Evolutionary conservation across 768 basidiomycete species (phyloP), one percentile per base, ranked within the genome.

Genomic region (Podaxis sp.): DNA sequence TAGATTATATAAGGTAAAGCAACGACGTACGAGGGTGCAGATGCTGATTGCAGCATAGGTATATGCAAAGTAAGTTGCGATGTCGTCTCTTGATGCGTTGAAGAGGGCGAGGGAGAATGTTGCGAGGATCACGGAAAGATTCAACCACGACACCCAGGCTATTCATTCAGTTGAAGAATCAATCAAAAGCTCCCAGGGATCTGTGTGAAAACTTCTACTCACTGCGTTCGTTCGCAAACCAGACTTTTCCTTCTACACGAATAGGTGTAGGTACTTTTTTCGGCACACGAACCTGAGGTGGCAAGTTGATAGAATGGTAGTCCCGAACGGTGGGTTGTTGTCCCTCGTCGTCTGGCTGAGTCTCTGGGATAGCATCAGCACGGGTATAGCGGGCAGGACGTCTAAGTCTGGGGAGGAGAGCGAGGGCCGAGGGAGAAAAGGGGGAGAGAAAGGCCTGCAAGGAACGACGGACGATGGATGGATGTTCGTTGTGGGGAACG

Each of bases 161-260:
- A 57, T 17, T 20, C 15, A 44, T 5, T 13, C 57, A 53, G 41
- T 46, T 3, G 10, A 17, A 46, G 44, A n/a, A 36, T 30, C 20
- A 48, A 33, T 33, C 41, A 58, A 17, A 44, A 33, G 44, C 2
- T 2, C 40, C 50, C 8, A 56, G 33, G 33, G 56, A 57, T 20
- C 53, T 13, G 20, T 46, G 6, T 28, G 7, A 15, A 57, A 17
- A 50, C 11, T 12, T n/a, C 55, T 7, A 76, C 87, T 64, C 52
- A 95, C 93, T 95, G 71, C 93, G 80, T 75, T 98, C 95, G 70
- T 97, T 97, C 8, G 95, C 95, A 73, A 98, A 96, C 95, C 96
- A 98, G 53, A 98, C 95, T 70, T 98, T 98, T 22, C 87, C 88
- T 72, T 98, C 95, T 17, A 98, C 94, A 66, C 87, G 91, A 68